Base-by-base conservation (phyloP, 2,329 filamentous ascomycete species). In the Microsporum ferrugineum region DNA sequence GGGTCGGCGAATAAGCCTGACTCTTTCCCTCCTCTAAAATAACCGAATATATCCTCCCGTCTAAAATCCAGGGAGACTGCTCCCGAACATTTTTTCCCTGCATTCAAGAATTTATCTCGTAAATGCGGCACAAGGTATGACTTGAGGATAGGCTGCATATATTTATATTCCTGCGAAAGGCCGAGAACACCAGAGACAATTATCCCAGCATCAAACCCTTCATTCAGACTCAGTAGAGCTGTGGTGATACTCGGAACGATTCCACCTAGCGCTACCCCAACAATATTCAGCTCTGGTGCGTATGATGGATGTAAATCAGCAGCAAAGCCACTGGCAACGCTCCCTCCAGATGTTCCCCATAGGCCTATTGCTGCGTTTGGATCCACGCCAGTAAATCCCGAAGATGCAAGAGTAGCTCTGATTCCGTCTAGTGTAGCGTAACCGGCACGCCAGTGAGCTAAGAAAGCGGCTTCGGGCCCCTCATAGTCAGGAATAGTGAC, bases 301-400 rank as follows among this genome's bases (percentile, higher is more conserved):
- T 83, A 83, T 14, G 73, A 69, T 0, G 71, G 70, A 41, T 79
- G 78, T 27, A 82, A 66, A 58, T 82, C 80, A 12, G 77, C 75
- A 0, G 80, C 80, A 70, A 75, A 79, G 27, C 77, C 78, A 12
- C 70, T 76, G 0, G 79, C 79, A 7, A 83, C 63, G 1, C 77
- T 76, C 3, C 82, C 82, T 2, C 82, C 82, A 0, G 78, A 82
- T 65, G 83, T 84, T 0, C 82, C 82, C 79, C 80, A 83, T 59
- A 82, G 68, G 2, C 76, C 73, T 39, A 77, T 68, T 1, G 65
- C 70, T 0, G 76, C 70, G 7, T 70, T 66, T 3, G 64, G 49
- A 10, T 67, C 65, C 58, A 79, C 66, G 1, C 71, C 68, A 2
- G 76, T 69, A 53, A 68, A 63, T 7, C 63, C 17, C 0, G 58